Conservation (phyloP, 805 yeast species). For the Millerago galiae region DNA sequence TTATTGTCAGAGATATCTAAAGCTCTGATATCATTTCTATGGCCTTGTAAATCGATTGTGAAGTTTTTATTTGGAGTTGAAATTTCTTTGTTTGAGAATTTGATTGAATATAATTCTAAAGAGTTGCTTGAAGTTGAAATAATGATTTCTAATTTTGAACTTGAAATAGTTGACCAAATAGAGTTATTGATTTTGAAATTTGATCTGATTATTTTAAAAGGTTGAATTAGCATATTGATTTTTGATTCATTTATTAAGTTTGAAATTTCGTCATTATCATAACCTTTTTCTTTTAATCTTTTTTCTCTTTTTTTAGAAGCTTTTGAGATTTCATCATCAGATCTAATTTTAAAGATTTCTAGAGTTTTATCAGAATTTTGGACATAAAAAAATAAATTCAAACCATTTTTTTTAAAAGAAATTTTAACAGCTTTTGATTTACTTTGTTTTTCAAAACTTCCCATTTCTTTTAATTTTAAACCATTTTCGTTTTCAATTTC, state of each 20-base stretch:
- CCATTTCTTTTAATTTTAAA: slow-evolving; percentile 46
- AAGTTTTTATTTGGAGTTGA: slow-evolving; percentile 41
- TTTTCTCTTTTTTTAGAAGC: slow-evolving; percentile 73
- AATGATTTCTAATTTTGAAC: slow-evolving; percentile 51
- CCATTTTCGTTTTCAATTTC: slow-evolving; percentile 35
- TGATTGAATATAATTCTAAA: slow-evolving; percentile 61
- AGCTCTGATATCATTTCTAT: slow-evolving; percentile 82
- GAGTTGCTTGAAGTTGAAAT: slow-evolving; percentile 68
- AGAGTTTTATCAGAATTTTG: slow-evolving; percentile 78
- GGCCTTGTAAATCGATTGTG: slow-evolving; percentile 73
- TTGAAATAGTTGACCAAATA: slow-evolving; percentile 50
- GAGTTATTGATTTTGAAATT: slow-evolving; percentile 56
- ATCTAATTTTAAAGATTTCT: slow-evolving; percentile 74
- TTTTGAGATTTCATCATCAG: slow-evolving; percentile 69
- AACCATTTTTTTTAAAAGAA: slow-evolving; percentile 38
- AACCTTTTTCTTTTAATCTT: slow-evolving; percentile 69
- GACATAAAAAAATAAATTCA: slow-evolving; percentile 46
- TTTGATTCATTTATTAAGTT: slow-evolving; percentile 41
- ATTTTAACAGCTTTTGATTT: slow-evolving; percentile 63
- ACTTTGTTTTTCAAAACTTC: slow-evolving; percentile 68
- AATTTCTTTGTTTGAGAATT: slow-evolving; percentile 51
- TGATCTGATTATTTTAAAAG: slow-evolving; percentile 63
- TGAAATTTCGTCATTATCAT: slow-evolving; percentile 50
- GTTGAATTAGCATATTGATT: slow-evolving; percentile 55
- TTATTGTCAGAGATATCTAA: slow-evolving; percentile 78